phyloP scores from a whole-genome alignment of 2,329 filamentous ascomycete species.

The Alternaria hordeiaustralica region DNA sequence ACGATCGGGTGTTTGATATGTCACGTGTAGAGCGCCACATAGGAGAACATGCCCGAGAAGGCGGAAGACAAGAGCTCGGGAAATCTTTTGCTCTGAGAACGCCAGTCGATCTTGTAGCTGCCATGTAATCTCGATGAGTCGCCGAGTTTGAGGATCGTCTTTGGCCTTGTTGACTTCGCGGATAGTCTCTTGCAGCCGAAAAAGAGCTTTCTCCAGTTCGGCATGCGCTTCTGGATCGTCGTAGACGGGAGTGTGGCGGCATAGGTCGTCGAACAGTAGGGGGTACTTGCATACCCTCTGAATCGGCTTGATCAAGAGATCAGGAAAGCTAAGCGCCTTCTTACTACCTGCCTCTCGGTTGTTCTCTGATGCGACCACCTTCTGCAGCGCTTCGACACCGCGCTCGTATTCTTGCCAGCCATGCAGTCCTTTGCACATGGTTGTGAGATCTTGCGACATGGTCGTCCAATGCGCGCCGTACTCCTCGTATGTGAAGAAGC shows the following conservation, averaged over 20 bases:
- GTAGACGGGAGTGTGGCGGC: slow-evolving; percentile 80
- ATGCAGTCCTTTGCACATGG: slow-evolving; percentile 70
- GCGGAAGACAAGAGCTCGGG: slow-evolving; percentile 64
- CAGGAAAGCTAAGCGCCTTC: slow-evolving; percentile 81
- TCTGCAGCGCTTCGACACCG: slow-evolving; percentile 83
- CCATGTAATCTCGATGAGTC: slow-evolving; percentile 80
- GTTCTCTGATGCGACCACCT: slow-evolving; percentile 74
- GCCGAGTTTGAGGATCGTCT: slow-evolving; percentile 73
- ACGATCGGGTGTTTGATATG: slow-evolving; percentile 74
- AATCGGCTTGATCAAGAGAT: slow-evolving; percentile 94
- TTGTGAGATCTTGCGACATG: slow-evolving; percentile 78
- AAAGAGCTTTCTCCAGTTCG: slow-evolving; percentile 76
- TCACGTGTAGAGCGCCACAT: slow-evolving; percentile 82
- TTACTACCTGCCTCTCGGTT: slow-evolving; percentile 67
- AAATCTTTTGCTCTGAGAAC: slow-evolving; percentile 67
- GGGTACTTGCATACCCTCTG: slow-evolving; percentile 93
- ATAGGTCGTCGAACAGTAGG: slow-evolving; percentile 81
- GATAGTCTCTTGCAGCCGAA: slow-evolving; percentile 75
- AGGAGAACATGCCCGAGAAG: slow-evolving; percentile 80
- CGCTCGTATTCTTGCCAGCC: slow-evolving; percentile 82
- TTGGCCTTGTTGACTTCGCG: slow-evolving; percentile 84
- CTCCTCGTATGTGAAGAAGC: slow-evolving; percentile 87
- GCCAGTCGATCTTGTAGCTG: slow-evolving; percentile 80
- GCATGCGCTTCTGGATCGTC: slow-evolving; percentile 86
- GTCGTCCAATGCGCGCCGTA: slow-evolving; percentile 90